These are phyloP conservation scores for Erysimum cheiri DNA, from an alignment of 441 rosid genomes.

Conservation along the genomic window DNA sequence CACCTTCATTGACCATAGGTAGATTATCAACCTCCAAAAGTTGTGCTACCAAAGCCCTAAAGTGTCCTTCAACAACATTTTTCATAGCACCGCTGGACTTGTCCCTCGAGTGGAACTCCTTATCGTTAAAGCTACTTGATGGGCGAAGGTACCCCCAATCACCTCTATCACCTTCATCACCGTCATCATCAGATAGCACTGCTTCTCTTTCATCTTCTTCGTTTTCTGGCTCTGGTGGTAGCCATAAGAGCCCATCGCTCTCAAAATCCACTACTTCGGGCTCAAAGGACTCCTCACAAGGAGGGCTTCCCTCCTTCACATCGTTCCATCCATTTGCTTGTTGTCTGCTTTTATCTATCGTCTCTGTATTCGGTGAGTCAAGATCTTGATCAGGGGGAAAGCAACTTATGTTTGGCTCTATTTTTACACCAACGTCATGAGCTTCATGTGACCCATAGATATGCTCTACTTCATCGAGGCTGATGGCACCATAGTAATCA, in stretches of 20 bases:
- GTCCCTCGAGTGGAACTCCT: slow-evolving; percentile 59
- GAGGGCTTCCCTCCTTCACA: slow-evolving; percentile 41
- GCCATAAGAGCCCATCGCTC: slow-evolving; percentile 66
- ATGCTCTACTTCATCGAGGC: slow-evolving; percentile 48
- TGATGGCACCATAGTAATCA: slow-evolving; percentile 52
- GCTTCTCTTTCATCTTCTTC: slow-evolving; percentile 79
- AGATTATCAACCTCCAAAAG: slow-evolving; percentile 77
- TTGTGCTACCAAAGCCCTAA: slow-evolving; percentile 80
- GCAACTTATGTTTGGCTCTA: slow-evolving; percentile 42
- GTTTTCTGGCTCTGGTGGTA: slow-evolving; percentile 80
- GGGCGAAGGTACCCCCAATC: slow-evolving; percentile 73
- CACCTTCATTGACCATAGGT: slow-evolving; percentile 56
- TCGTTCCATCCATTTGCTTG: slow-evolving; percentile 55
- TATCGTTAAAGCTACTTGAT: slow-evolving; percentile 66
- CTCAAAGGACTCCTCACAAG: slow-evolving; percentile 49
- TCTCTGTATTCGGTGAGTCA: slow-evolving; percentile 46
- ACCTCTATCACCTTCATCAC: slow-evolving; percentile 61
- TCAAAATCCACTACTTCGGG: slow-evolving; percentile 70
- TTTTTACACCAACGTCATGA: slow-evolving; percentile 49
- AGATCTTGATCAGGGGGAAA: slow-evolving; percentile 51
- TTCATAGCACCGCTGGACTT: slow-evolving; percentile 67
- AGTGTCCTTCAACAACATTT: slow-evolving; percentile 77
- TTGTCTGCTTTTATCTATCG: slow-evolving; percentile 43
- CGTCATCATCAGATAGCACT: slow-evolving; percentile 54
- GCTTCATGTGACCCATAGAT: slow-evolving; percentile 50